These are phyloP conservation scores for Plasmodiophora brassicae DNA, from an alignment of 208 protist genomes.

Conservation along the genomic window DNA sequence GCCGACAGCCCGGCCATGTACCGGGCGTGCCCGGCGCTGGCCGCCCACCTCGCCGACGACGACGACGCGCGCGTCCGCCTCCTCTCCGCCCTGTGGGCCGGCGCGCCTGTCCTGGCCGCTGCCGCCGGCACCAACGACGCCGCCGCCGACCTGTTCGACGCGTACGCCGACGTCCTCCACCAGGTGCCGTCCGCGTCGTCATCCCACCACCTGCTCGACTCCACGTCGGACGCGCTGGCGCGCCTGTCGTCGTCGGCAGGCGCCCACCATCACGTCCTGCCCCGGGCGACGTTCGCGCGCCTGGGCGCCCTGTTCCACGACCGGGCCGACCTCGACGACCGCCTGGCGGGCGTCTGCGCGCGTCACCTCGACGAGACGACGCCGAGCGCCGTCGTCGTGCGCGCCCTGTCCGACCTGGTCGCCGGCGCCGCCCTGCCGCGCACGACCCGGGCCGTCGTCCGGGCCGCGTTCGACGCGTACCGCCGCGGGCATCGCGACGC, in stretches of 20 bases:
- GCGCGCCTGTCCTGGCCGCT: neutral
- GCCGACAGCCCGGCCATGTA: neutral
- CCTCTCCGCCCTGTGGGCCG: neutral
- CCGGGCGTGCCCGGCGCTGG: neutral
- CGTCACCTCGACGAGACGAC: no score
- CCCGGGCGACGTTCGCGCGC: neutral
- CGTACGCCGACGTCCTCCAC: no score
- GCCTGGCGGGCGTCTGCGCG: no score
- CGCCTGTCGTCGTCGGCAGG: neutral
- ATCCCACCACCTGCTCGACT: no score
- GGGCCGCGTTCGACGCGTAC: neutral
- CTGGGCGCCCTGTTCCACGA: neutral
- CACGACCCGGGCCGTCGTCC: neutral
- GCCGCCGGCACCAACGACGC: neutral
- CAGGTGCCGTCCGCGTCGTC: no score
- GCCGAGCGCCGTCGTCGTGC: no score
- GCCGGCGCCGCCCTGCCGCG: neutral
- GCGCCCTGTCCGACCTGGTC: neutral
- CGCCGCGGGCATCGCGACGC: neutral
- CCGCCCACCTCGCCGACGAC: neutral
- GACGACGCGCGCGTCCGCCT: neutral
- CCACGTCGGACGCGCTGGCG: neutral
- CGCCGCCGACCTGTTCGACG: no score
- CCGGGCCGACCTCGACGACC: neutral
- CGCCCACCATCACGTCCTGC: neutral